Base-by-base conservation (phyloP, 2,329 filamentous ascomycete genomes). In the Microdochium trichocladiopsis region DNA sequence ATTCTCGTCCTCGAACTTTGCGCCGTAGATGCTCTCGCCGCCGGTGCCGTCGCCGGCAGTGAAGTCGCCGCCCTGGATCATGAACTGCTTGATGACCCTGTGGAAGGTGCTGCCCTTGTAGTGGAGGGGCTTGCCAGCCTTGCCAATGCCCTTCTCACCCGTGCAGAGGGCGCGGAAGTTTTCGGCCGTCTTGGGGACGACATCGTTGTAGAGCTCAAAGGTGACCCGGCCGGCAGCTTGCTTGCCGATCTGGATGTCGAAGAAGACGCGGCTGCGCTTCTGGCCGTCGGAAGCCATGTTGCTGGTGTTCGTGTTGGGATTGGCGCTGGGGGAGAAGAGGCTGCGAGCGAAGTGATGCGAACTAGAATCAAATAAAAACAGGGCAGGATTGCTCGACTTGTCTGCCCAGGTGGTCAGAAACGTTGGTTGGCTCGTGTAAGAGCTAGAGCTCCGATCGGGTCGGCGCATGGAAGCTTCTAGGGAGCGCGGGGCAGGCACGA, bases 31-130 rank as follows among this genome's bases (percentile, higher is more conserved):
- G 58, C 88, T 94, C 76, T 97, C 94, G 65, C 93, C 93, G 58
- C 93, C 93, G 24, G 93, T 97, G 59, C 93, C 94, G 68, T 97
- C 93, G 68, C 90, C 90, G 52, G 83, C 86, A 49, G 93, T 99
- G 70, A 99, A 99, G 71, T 97, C 94, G 72, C 94, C 93, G 66
- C 94, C 92, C 75, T 96, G 88, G 65, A 96, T 94, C 93, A 99
- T 97, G 74, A 99, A 99, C 64, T 89, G 83, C 79, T 96, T 96
- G 76, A 99, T 99, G 58, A 99, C 88, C 50, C 93, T 88, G 77
- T 99, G 93, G 79, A 99, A 97, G 61, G 76, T 77, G 55, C 89
- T 95, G 61, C 90, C 88, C 78, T 96, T 96, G 83, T 90, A 99
- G 77, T 90, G 88, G 51, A 99, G 80, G 47, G 87, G 87, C 73